Evolutionary conservation across 441 rosid species (phyloP).

Genomic region (Biscutella laevigata): DNA sequence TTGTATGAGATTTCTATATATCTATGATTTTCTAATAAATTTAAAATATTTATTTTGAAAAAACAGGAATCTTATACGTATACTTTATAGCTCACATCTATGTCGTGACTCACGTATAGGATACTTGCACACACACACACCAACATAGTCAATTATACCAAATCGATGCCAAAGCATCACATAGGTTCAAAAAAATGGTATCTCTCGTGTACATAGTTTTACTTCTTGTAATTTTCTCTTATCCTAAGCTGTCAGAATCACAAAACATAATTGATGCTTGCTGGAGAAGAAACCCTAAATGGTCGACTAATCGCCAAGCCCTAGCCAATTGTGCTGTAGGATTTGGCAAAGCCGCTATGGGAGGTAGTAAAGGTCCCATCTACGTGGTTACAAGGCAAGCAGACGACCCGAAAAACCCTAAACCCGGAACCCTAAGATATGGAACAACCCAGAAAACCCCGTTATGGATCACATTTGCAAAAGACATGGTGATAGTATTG

Average conservation of each 20-base stretch:
- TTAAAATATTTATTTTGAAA: too few relatives aligned
- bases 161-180: conserved; percentile 7
- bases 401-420: conserved; percentile 33
- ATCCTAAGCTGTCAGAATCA: too few relatives aligned
- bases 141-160: neutral
- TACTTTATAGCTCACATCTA: conserved; percentile 4
- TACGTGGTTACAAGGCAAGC: conserved; percentile 38
- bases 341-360: conserved; percentile 41
- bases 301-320: conserved; percentile 46
- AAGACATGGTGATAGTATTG: conserved; percentile 40
- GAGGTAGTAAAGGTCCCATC: conserved; percentile 47
- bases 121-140: conserved; percentile 7
- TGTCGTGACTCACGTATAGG: conserved; percentile 11
- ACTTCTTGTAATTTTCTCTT: conserved; percentile 18
- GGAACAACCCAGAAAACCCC: conserved; percentile 36
- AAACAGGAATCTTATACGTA: conserved; percentile 1
- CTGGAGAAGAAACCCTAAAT: conserved; percentile 44
- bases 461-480: conserved; percentile 43
- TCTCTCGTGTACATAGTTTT: conserved; percentile 16
- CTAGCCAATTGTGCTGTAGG: conserved; percentile 56
- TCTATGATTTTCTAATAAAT: too few relatives aligned
- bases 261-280: conserved; percentile 55
- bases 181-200: conserved; percentile 36
- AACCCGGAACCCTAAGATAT: conserved; percentile 35
- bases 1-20: too few relatives aligned